Conservation (phyloP, 2,329 filamentous ascomycete species). For the Penicillium sp. region DNA sequence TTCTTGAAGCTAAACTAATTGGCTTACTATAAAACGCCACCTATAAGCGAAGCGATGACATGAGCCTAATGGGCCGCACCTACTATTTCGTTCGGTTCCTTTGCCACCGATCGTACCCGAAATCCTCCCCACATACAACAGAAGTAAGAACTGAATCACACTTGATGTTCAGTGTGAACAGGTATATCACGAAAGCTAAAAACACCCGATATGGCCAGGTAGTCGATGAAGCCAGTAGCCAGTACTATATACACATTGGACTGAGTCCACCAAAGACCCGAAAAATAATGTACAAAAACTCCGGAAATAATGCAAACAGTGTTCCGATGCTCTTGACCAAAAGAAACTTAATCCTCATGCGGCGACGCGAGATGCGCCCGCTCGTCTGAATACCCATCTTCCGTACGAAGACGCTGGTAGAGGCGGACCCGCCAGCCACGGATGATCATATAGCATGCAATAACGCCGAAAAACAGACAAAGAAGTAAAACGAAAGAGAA, state of each 20-base stretch:
- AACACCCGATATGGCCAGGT: neutral
- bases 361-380: constrained; percentile 9
- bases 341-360: constrained; percentile 9
- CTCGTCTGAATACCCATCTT: constrained; percentile 11
- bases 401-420: constrained; percentile 14
- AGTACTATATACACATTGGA: constrained; percentile 8
- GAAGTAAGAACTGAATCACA: neutral
- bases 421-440: constrained; percentile 21
- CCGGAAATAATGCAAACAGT: constrained; percentile 6
- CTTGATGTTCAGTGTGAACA: neutral
- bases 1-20: too few relatives aligned
- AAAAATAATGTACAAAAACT: constrained; percentile 6
- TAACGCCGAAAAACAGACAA: constrained; percentile 11
- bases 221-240: neutral
- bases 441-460: constrained; percentile 15
- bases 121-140: neutral
- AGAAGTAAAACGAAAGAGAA: constrained; percentile 16
- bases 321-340: neutral
- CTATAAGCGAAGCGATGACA: neutral
- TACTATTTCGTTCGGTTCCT: neutral
- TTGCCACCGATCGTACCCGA: neutral
- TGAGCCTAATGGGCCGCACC: neutral
- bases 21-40: neutral
- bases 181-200: neutral
- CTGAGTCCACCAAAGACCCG: neutral